These are phyloP conservation scores for Withania somnifera DNA, from an alignment of 305 asterid genomes.

Conservation along the genomic window DNA sequence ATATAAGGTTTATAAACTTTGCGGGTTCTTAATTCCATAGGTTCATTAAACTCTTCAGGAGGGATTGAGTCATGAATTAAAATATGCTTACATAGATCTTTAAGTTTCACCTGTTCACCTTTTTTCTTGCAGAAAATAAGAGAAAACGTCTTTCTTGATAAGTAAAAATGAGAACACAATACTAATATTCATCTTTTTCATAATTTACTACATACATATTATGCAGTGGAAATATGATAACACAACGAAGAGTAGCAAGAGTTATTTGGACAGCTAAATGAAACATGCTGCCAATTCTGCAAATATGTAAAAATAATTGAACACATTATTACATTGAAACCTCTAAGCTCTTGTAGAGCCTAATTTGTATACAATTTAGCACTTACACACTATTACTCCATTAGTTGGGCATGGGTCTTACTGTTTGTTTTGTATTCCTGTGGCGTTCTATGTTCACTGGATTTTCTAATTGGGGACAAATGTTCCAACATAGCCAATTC, in stretches of 20 bases:
- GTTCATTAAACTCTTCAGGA: neutral
- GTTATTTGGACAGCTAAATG: neutral
- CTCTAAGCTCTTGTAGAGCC: neutral
- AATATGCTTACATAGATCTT: neutral
- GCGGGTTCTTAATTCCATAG: neutral
- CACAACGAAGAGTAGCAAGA: neutral
- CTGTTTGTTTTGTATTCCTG: neutral
- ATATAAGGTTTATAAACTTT: neutral
- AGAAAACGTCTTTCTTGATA: neutral
- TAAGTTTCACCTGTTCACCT: neutral
- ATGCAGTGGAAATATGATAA: neutral
- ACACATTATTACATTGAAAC: neutral
- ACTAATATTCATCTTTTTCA: neutral
- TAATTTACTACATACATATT: neutral
- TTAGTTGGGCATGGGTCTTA: neutral
- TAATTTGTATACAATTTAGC: neutral
- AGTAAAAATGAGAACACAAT: neutral
- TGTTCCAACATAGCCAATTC: conserved; percentile 65
- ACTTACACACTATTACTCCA: neutral
- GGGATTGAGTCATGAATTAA: neutral
- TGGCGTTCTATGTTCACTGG: neutral
- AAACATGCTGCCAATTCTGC: neutral
- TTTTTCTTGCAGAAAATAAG: neutral
- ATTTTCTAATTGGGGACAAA: conserved; percentile 41
- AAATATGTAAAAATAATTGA: neutral